Base-by-base conservation (phyloP, 176 grass and related monocot species). In the Eragrostis nindensis region DNA sequence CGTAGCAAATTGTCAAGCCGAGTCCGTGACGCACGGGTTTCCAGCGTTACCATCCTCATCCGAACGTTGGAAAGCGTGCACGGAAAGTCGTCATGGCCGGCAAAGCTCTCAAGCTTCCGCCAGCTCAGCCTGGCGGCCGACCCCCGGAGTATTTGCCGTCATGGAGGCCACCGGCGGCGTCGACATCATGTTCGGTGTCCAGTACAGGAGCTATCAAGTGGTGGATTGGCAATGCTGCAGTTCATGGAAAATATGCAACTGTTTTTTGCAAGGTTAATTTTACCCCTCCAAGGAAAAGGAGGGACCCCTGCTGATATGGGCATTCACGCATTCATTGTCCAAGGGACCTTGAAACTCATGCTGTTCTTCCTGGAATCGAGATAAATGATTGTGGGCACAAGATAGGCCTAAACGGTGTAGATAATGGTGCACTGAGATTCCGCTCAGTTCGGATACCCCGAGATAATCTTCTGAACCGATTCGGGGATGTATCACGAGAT, bases 141-240 rank as follows among this genome's bases (percentile, higher is more conserved):
- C 41, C 96, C 96, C 0, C 84, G 0, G 82, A 80, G 52, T 95
- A 99, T 99, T 99, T 75, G 90, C 93, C 36, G 69, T 99, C 80
- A 78, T 83, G n/a, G 96, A 99, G 86, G 96, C 96, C 11, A 82
- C 61, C 11, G 96, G 96, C 25, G 92, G 84, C 11, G 63, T 91
- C 50, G 96, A 99, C 87, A 95, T 99, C 88, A 99, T 95, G 85
- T 36, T 95, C 42, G 96, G 96, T 26, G 96, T 99, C n/a, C 96
- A 99, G 85, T 99, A 90, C 90, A 99, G 96, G 96, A 60, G 96
- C 96, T 47, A 95, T 99, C 43, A 99, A 99, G 81, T 98, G 96
- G 96, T 99, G 96, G 96, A 99, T 99, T 65, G 96, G 92, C 30
- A 99, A 99, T 68, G 96, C 96, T 62, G 90, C 96, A 54, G 74